Evolutionary conservation across 306 rosid species (phyloP).

Genomic region (Vigna hirtella): DNA sequence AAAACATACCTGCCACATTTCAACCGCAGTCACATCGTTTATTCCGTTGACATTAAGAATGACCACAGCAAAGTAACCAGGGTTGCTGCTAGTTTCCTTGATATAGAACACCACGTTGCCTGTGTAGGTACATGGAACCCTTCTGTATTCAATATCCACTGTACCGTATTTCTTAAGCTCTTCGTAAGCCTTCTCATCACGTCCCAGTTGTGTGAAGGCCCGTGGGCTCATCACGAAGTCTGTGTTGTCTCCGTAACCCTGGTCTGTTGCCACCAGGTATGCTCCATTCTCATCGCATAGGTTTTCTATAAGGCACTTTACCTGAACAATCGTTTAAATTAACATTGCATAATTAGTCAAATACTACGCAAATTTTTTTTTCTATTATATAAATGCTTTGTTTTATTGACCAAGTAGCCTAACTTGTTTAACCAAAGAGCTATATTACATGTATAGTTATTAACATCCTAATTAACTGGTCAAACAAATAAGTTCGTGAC

Average conservation of each 20-base stretch:
- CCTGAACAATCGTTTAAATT: slow-evolving; percentile 26
- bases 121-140: slow-evolving; percentile 53
- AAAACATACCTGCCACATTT: slow-evolving; percentile 54
- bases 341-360: too few species aligned
- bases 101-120: slow-evolving; percentile 53
- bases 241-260: slow-evolving; percentile 50
- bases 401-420: too few species aligned
- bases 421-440: too few species aligned
- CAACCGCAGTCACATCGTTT: slow-evolving; percentile 57
- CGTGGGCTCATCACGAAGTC: slow-evolving; percentile 46
- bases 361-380: too few species aligned
- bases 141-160: slow-evolving; percentile 42
- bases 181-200: background rate
- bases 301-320: slow-evolving; percentile 28
- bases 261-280: slow-evolving; percentile 42
- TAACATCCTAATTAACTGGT: too few species aligned
- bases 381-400: too few species aligned
- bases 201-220: slow-evolving; percentile 40
- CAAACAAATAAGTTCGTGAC: too few species aligned
- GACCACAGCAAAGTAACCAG: slow-evolving; percentile 60
- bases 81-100: slow-evolving; percentile 60
- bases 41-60: slow-evolving; percentile 54
- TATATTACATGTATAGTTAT: too few species aligned
- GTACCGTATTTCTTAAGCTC: slow-evolving; percentile 39
- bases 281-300: slow-evolving; percentile 35